phyloP scores from a whole-genome alignment of 148 eudicot genomes.

The Talinum fruticosum region DNA sequence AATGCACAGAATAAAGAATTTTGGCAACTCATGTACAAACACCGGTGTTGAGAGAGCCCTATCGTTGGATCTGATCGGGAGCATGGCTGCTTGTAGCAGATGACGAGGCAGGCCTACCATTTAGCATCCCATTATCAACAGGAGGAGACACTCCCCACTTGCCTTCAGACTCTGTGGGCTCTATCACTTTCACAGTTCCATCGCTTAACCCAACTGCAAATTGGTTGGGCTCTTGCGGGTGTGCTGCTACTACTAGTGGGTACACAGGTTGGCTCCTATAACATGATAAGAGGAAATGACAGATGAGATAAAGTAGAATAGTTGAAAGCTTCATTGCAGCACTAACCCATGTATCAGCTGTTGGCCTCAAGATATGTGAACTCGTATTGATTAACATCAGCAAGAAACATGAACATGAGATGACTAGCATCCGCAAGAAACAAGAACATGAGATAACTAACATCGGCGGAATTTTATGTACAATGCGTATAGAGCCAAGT shows the following conservation, averaged over 20 bases:
- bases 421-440: too few species aligned
- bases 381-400: too few species aligned
- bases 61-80: conserved; percentile 69
- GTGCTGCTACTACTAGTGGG: conserved; percentile 64
- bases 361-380: too few species aligned
- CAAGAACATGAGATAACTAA: too few species aligned
- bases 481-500: not conserved
- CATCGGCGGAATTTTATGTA: too few species aligned
- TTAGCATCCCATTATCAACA: conserved; percentile 53
- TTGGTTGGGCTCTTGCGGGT: conserved; percentile 78
- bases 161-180: conserved; percentile 70
- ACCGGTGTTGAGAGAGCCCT: conserved; percentile 16
- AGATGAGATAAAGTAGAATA: not conserved
- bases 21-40: conserved; percentile 25
- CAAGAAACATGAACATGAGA: too few species aligned
- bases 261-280: conserved; percentile 64
- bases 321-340: not conserved
- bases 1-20: conserved; percentile 29
- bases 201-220: conserved; percentile 77
- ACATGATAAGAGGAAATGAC: not conserved
- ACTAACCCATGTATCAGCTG: too few species aligned
- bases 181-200: conserved; percentile 75
- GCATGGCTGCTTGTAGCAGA: conserved; percentile 67
- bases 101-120: conserved; percentile 64
- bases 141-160: conserved; percentile 84